Percentiles rank a stretch among this genome's conserved stretches.
Evolutionary conservation across 192 early-diverging fungal species (phyloP).

Genomic region (Radiomyces spectabilis): DNA sequence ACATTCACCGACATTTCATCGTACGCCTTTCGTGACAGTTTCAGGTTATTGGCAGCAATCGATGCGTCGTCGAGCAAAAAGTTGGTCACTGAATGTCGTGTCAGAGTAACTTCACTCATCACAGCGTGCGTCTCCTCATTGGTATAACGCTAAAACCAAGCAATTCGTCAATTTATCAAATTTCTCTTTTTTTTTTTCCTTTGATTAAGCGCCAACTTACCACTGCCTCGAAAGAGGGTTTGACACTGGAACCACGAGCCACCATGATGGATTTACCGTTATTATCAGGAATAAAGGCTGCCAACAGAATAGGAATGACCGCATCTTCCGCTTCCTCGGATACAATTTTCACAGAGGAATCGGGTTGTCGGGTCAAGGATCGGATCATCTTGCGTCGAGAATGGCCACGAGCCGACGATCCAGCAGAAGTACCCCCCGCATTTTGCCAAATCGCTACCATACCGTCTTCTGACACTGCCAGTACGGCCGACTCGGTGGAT

Average conservation of each 20-base stretch:
- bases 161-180: slow-evolving; percentile 18
- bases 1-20: slow-evolving; percentile 36
- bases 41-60: background rate
- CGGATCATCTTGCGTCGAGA: slow-evolving; percentile 38
- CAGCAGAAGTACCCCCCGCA: too few species aligned
- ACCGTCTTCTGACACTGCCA: background rate
- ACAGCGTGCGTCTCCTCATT: background rate
- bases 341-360: slow-evolving; percentile 36
- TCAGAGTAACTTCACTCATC: slow-evolving; percentile 4
- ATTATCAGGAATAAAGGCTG: slow-evolving; percentile 30
- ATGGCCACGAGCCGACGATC: slow-evolving; percentile 7
- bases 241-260: slow-evolving; percentile 41
- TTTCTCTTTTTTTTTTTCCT: slow-evolving; percentile 15
- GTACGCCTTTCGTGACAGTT: slow-evolving; percentile 42
- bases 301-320: slow-evolving; percentile 38
- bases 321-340: slow-evolving; percentile 21
- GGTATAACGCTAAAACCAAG: background rate
- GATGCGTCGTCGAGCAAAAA: slow-evolving; percentile 34
- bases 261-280: slow-evolving; percentile 29
- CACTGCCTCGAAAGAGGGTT: slow-evolving; percentile 47
- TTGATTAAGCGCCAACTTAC: too few species aligned
- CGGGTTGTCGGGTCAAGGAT: slow-evolving; percentile 33
- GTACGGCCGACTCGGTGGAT: slow-evolving; percentile 26
- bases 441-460: slow-evolving; percentile 33
- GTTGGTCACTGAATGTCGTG: slow-evolving; percentile 17